phyloP scores from a whole-genome alignment of 176 grass and related monocot species.

The Oryza officinalis region DNA sequence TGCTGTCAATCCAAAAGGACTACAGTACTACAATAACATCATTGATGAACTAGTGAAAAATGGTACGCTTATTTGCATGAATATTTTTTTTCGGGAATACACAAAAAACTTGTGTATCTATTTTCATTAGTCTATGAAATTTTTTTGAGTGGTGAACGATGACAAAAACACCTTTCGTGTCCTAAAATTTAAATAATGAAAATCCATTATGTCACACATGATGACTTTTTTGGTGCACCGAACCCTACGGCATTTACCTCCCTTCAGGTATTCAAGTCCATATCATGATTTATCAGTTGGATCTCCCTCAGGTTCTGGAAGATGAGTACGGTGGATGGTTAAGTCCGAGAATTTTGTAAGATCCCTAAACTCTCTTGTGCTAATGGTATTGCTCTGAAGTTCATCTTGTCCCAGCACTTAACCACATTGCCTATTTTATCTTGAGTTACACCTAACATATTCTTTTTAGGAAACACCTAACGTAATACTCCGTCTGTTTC shows the following conservation, averaged over 20 bases:
- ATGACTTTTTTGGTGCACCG: too few relatives aligned
- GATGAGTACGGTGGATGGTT: slow-evolving; percentile 61
- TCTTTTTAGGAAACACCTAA: too few relatives aligned
- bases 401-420: background rate
- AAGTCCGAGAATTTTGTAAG: slow-evolving; percentile 59
- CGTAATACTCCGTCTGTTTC: too few relatives aligned
- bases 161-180: background rate
- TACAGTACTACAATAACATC: slow-evolving; percentile 67
- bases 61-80: slow-evolving; percentile 31
- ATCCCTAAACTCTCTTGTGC: background rate
- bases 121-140: background rate
- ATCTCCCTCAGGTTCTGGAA: slow-evolving; percentile 64
- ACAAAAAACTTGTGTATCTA: too few relatives aligned
- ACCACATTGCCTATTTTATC: too few relatives aligned
- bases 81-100: too few relatives aligned
- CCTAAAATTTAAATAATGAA: background rate
- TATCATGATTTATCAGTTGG: slow-evolving; percentile 63
- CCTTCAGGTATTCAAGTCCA: slow-evolving; percentile 69
- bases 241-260: background rate
- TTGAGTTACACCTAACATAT: too few relatives aligned
- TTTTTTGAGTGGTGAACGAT: background rate
- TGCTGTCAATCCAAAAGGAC: slow-evolving; percentile 59
- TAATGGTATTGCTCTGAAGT: background rate
- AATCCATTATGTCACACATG: background rate
- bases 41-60: slow-evolving; percentile 61